Evolutionary conservation across 306 rosid genomes (phyloP), one percentile per base, ranked within the genome.

Genomic region (Rosa rugosa): DNA sequence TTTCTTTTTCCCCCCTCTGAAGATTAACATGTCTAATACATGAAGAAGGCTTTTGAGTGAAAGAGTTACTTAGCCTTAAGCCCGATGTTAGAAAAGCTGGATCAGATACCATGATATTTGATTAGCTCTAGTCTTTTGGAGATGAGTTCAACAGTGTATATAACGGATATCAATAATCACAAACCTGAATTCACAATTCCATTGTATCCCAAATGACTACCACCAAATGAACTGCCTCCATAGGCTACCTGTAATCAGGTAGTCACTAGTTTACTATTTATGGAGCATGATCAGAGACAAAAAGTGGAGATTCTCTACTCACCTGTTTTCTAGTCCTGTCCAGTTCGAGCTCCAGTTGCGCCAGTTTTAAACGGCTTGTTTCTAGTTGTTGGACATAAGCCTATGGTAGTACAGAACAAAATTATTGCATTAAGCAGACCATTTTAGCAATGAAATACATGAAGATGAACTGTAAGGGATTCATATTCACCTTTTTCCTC

Each of bases 301-400:
- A 10, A 72, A 51, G 78, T 9, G 72, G 72, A 77, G 79, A 36
- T 22, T 70, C 73, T 23, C 80, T 75, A 51, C 83, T 79, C 76
- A 91, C 98, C 98, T 91, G 97, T 60, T 84, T 87, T 75, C 73
- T 90, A 59, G 92, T 83, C 84, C 82, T 90, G 53, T 83, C 89
- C 79, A 94, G 87, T 77, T 94, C 98, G 13, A 81, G 82, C 83
- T 94, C 98, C 87, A 94, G 76, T 72, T 90, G 93, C 78, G 87
- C 85, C 67, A 96, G 86, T 83, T 96, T 94, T 85, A 84, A 74
- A 27, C 97, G 90, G 82, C 98, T 94, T 69, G 91, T 80, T 86
- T 94, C 97, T 81, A 96, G 81, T 83, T 96, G 96, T 79, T 89
- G 88, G 71, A 96, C 99, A 88, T 96, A 96, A 68, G 92, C 97